These are phyloP conservation scores for Podospora australis DNA, from an alignment of 495 filamentous ascomycete genomes.

Conservation along the genomic window DNA sequence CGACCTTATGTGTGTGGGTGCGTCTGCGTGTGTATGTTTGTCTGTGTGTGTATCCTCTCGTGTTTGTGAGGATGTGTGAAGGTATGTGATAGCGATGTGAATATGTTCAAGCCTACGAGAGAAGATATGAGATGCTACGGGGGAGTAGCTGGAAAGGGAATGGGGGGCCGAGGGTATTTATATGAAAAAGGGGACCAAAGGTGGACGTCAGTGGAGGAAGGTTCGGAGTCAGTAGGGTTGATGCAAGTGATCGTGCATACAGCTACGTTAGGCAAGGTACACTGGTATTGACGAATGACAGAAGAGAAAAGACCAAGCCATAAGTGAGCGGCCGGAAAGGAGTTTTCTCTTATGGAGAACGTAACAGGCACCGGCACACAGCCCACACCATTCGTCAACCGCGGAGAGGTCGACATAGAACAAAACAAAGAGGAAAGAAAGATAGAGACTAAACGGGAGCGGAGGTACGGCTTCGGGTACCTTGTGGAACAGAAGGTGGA, in stretches of 20 bases:
- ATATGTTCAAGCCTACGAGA: not conserved
- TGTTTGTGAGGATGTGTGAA: too few species aligned
- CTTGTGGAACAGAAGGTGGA: not conserved
- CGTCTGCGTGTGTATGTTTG: not conserved
- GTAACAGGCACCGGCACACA: not conserved
- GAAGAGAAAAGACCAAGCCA: not conserved
- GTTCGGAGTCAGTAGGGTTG: not conserved
- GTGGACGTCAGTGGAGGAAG: not conserved
- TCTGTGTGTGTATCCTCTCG: too few species aligned
- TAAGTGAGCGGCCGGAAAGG: not conserved
- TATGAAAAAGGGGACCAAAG: not conserved
- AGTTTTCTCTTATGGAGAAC: not conserved
- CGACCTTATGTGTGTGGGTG: not conserved
- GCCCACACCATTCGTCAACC: not conserved
- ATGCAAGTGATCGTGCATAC: constrained; percentile 4
- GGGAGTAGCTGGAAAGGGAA: too few species aligned
- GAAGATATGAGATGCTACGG: not conserved
- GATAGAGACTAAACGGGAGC: not conserved
- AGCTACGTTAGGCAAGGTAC: constrained; percentile 1
- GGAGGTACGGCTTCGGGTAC: not conserved
- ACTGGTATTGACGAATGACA: not conserved
- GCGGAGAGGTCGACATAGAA: not conserved
- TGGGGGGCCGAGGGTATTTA: not conserved
- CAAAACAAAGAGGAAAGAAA: not conserved
- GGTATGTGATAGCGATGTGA: not conserved